A percentile compares a stretch with the other conserved stretches of the same genome.
Evolutionary conservation across 2,329 filamentous ascomycete genomes (phyloP).

Genomic region (Tothia fuscella): DNA sequence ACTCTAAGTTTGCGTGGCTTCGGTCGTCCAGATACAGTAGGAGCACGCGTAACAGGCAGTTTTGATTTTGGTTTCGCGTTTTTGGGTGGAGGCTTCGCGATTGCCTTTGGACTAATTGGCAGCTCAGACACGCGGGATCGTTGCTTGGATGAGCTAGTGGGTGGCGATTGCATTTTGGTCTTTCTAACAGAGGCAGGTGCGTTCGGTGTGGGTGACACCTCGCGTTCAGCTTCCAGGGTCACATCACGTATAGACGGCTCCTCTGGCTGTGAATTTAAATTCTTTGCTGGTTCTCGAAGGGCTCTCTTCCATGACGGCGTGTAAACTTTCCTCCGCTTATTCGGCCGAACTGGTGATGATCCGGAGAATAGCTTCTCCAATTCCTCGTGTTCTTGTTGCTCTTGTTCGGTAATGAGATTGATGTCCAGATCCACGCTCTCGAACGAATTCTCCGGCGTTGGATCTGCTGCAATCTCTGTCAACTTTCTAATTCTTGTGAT

Average conservation of each 20-base stretch:
- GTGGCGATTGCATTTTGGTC: too few species aligned
- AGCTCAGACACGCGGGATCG: too few species aligned
- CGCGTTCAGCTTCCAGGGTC: too few species aligned
- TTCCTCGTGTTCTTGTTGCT: too few species aligned
- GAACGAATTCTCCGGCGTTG: constrained; percentile 18
- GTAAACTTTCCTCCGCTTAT: constrained; percentile 21
- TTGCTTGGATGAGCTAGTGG: too few species aligned
- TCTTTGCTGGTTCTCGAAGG: constrained; percentile 8
- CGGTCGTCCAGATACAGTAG: constrained; percentile 9
- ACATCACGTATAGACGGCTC: too few species aligned
- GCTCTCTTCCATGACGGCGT: constrained; percentile 2
- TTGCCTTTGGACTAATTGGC: too few species aligned
- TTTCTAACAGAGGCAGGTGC: too few species aligned
- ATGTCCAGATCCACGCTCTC: constrained; percentile 24
- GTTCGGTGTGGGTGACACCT: too few species aligned
- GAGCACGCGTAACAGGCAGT: too few species aligned
- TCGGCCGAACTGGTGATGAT: constrained; percentile 17
- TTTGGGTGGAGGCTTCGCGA: constrained; percentile 1
- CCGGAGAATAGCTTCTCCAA: constrained; percentile 19
- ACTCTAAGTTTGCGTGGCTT: constrained; percentile 9
- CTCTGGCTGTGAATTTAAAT: too few species aligned
- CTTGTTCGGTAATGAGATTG: constrained; percentile 25
- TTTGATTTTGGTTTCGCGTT: too few species aligned
- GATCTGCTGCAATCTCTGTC: background rate
- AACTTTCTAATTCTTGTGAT: constrained; percentile 6